These are phyloP conservation scores for Globisporangium canariense DNA, from an alignment of 352 stramenopile species.

Conservation along the genomic window DNA sequence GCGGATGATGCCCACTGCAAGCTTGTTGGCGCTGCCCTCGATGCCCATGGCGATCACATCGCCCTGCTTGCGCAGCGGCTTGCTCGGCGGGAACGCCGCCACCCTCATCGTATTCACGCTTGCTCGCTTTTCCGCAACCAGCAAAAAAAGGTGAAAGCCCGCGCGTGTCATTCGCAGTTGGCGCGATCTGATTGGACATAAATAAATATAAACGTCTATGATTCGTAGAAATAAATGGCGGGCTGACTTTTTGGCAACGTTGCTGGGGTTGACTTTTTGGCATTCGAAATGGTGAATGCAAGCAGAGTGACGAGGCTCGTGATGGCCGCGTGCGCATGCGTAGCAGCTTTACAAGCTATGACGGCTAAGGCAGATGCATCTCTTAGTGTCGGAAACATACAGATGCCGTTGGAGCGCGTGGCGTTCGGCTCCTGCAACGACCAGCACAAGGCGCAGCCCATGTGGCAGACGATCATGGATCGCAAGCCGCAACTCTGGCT, in stretches of 20 bases:
- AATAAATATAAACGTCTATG: neutral
- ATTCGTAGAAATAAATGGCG: neutral
- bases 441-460: slow-evolving; percentile 67
- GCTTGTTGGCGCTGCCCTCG: slow-evolving; percentile 98
- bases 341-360: neutral
- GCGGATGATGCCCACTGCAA: slow-evolving; percentile 87
- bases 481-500: slow-evolving; percentile 71
- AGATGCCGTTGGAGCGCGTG: slow-evolving; percentile 42
- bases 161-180: slow-evolving; percentile 18
- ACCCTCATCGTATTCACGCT: slow-evolving; percentile 5
- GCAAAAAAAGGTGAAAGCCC: slow-evolving; percentile 8
- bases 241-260: neutral
- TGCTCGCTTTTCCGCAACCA: slow-evolving; percentile 6
- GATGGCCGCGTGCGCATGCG: neutral
- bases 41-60: slow-evolving; percentile 95
- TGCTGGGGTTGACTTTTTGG: neutral
- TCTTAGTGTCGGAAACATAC: slow-evolving; percentile 14
- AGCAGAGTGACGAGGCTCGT: neutral
- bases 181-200: slow-evolving; percentile 31
- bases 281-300: neutral
- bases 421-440: slow-evolving; percentile 86
- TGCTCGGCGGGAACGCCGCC: slow-evolving; percentile 19
- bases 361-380: neutral
- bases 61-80: slow-evolving; percentile 55
- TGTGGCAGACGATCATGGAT: slow-evolving; percentile 57